Percentiles rank a stretch among this genome's conserved stretches.
Evolutionary conservation across 768 basidiomycete species (phyloP).

Genomic region (Piloderma croceum): DNA sequence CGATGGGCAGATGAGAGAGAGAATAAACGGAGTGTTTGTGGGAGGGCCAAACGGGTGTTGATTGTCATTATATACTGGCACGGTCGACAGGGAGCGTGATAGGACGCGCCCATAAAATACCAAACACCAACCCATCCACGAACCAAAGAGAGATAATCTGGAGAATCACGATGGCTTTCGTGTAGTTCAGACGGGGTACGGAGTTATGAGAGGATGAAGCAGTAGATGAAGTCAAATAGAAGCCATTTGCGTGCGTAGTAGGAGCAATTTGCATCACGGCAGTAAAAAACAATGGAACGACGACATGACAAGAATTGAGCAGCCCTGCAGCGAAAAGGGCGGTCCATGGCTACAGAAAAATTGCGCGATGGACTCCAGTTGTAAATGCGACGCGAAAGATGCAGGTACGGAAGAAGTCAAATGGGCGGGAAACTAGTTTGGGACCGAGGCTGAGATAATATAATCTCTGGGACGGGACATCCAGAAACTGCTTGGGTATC

Average conservation of each 20-base stretch:
- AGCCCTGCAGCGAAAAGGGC: constrained; percentile 40
- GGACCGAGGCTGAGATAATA: constrained; percentile 76
- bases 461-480: constrained; percentile 73
- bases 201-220: constrained; percentile 50
- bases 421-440: too few relatives aligned
- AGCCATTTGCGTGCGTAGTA: constrained; percentile 63
- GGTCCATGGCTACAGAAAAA: too few relatives aligned
- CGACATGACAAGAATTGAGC: constrained; percentile 73
- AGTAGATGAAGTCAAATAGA: constrained; percentile 60
- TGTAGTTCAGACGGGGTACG: constrained; percentile 72
- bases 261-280: constrained; percentile 36
- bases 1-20: too few relatives aligned
- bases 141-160: constrained; percentile 60
- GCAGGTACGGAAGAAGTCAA: constrained; percentile 72
- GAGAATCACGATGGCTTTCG: constrained; percentile 53
- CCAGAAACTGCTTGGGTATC: constrained; percentile 69
- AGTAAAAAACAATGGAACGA: constrained; percentile 49
- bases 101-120: too few relatives aligned
- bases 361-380: constrained; percentile 1
- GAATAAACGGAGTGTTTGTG: too few relatives aligned
- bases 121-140: constrained; percentile 66
- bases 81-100: too few relatives aligned
- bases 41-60: too few relatives aligned
- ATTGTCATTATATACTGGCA: too few relatives aligned
- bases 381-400: background rate